Conservation (phyloP, 2,329 filamentous ascomycete species). For the Ceratocystis ficicola region DNA sequence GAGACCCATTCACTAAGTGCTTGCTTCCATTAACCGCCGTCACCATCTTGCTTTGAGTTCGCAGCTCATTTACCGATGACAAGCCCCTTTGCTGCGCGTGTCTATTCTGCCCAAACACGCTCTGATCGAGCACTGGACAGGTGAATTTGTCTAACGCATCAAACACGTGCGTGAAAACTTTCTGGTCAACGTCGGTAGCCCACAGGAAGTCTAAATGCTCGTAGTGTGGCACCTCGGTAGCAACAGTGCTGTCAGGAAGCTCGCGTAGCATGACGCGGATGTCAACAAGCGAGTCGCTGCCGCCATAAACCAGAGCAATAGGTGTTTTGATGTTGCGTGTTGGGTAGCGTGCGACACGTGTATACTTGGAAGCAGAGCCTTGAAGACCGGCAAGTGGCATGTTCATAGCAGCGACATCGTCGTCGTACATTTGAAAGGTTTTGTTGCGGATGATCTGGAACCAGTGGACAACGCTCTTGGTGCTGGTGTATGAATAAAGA, state of each 20-base stretch:
- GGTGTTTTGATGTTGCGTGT: slow-evolving; percentile 96
- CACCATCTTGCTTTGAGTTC: neutral
- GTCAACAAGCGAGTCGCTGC: slow-evolving; percentile 84
- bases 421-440: slow-evolving; percentile 97
- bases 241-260: slow-evolving; percentile 70
- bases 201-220: slow-evolving; percentile 96
- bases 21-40: neutral
- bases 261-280: slow-evolving; percentile 87
- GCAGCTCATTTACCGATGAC: slow-evolving; percentile 16
- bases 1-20: neutral
- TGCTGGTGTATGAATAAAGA: slow-evolving; percentile 91
- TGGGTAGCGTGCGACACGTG: slow-evolving; percentile 91
- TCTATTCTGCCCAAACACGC: slow-evolving; percentile 49
- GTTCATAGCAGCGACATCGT: slow-evolving; percentile 51
- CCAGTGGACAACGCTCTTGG: slow-evolving; percentile 96
- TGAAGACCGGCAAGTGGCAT: slow-evolving; percentile 41
- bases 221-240: slow-evolving; percentile 79
- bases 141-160: slow-evolving; percentile 68
- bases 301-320: slow-evolving; percentile 85
- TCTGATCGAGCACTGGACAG: slow-evolving; percentile 41
- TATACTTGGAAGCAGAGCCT: slow-evolving; percentile 65
- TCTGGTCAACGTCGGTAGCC: slow-evolving; percentile 69
- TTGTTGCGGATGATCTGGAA: slow-evolving; percentile 97
- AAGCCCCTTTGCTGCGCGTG: slow-evolving; percentile 41
- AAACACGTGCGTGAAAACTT: slow-evolving; percentile 86